phyloP scores from a whole-genome alignment of 495 filamentous ascomycete genomes.

The Xylaria bambusicola region DNA sequence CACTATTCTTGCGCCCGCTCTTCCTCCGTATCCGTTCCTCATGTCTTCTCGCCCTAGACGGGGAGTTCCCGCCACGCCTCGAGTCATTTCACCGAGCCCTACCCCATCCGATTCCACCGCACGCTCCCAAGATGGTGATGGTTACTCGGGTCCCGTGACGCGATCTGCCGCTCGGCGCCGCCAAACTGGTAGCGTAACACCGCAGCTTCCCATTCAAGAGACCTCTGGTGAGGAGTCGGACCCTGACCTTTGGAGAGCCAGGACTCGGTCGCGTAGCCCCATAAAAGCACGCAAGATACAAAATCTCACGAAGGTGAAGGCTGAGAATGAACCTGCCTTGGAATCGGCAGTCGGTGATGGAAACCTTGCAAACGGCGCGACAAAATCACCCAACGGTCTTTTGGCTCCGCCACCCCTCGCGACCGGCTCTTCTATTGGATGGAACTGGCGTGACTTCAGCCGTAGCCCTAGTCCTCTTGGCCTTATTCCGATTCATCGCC shows the following conservation, averaged over 20 bases:
- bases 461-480: constrained; percentile 89
- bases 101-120: constrained; percentile 58
- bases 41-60: constrained; percentile 42
- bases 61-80: constrained; percentile 63
- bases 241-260: constrained; percentile 45
- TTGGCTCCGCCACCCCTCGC: constrained; percentile 64
- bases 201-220: constrained; percentile 37
- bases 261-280: constrained; percentile 55
- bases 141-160: constrained; percentile 64
- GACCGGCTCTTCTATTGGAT: constrained; percentile 42
- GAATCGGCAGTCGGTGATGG: not conserved
- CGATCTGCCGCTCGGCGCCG: constrained; percentile 60
- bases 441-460: constrained; percentile 78
- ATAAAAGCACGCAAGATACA: constrained; percentile 51
- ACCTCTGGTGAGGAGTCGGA: constrained; percentile 40
- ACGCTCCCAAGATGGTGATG: constrained; percentile 48
- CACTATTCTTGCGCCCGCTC: constrained; percentile 47
- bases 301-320: constrained; percentile 44
- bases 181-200: constrained; percentile 40
- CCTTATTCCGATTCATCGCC: constrained; percentile 88
- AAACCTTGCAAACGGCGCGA: constrained; percentile 35
- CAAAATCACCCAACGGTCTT: constrained; percentile 59
- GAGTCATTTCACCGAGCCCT: constrained; percentile 71
- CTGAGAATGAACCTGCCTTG: constrained; percentile 14
- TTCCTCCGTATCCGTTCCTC: constrained; percentile 47